Conservation (phyloP, 2,329 filamentous ascomycete species). For the Plenodomus tracheiphilus region DNA sequence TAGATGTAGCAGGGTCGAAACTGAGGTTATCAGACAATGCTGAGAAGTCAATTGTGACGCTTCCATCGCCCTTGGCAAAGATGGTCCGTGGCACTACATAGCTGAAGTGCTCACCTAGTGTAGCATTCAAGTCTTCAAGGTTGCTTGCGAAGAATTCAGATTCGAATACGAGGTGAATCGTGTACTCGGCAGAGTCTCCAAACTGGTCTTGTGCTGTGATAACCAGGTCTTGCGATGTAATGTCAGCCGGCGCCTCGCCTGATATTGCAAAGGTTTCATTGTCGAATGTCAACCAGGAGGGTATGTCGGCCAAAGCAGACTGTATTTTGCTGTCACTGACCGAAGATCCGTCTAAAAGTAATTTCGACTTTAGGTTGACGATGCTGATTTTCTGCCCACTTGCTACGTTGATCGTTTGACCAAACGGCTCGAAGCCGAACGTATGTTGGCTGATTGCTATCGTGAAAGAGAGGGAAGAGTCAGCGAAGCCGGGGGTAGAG, state of each 20-base stretch:
- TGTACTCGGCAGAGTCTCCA: slow-evolving; percentile 62
- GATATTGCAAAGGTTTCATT: slow-evolving; percentile 62
- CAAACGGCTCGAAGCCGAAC: slow-evolving; percentile 63
- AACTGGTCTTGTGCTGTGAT: slow-evolving; percentile 64
- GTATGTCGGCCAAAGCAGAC: slow-evolving; percentile 58
- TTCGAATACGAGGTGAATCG: slow-evolving; percentile 52
- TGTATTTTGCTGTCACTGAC: slow-evolving; percentile 56
- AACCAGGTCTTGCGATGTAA: slow-evolving; percentile 64
- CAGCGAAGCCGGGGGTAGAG: slow-evolving; percentile 77
- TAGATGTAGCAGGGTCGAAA: slow-evolving; percentile 51
- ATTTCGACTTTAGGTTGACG: slow-evolving; percentile 30
- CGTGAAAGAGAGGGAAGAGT: slow-evolving; percentile 66
- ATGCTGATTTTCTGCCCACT: slow-evolving; percentile 39
- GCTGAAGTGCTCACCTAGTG: slow-evolving; percentile 54
- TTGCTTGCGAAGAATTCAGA: slow-evolving; percentile 49
- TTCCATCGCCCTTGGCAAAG: slow-evolving; percentile 46
- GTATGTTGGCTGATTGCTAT: slow-evolving; percentile 73
- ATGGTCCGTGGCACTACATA: slow-evolving; percentile 52
- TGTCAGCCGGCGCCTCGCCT: slow-evolving; percentile 65
- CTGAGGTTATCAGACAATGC: slow-evolving; percentile 53
- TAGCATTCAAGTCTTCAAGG: slow-evolving; percentile 52
- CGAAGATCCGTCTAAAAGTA: slow-evolving; percentile 44
- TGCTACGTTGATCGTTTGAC: slow-evolving; percentile 36
- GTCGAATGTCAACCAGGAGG: slow-evolving; percentile 72
- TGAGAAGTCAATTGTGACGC: slow-evolving; percentile 50